phyloP scores from a whole-genome alignment of 306 rosid genomes.

The Quercus dentata region DNA sequence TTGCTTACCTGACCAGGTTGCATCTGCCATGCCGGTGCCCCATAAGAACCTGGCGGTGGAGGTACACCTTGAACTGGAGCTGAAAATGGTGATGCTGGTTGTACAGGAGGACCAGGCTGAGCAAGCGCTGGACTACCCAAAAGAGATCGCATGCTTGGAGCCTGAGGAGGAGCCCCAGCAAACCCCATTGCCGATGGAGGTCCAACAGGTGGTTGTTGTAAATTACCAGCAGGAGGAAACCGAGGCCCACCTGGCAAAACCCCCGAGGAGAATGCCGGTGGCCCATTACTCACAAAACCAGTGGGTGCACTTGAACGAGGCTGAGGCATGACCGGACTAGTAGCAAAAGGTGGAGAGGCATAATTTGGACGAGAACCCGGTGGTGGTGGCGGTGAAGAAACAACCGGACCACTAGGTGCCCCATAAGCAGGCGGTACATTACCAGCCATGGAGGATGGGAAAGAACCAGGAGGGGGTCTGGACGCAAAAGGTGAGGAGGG shows the following conservation, averaged over 20 bases:
- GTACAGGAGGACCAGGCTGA: conserved; percentile 55
- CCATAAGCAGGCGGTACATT: conserved; percentile 38
- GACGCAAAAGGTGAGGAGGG: conserved; percentile 37
- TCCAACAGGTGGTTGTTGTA: conserved; percentile 49
- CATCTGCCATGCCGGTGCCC: conserved; percentile 68
- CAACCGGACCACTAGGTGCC: conserved; percentile 40
- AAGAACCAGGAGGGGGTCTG: conserved; percentile 53
- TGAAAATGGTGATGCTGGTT: conserved; percentile 58
- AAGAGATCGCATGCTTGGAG: conserved; percentile 35
- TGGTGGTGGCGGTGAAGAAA: conserved; percentile 25
- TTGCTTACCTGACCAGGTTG: conserved; percentile 71
- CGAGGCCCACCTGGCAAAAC: conserved; percentile 52
- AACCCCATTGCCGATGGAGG: conserved; percentile 47
- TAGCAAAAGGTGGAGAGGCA: conserved; percentile 39
- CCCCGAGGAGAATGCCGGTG: conserved; percentile 52
- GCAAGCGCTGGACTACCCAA: conserved; percentile 23
- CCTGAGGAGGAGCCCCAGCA: conserved; percentile 21
- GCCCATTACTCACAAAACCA: conserved; percentile 77
- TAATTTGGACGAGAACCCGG: conserved; percentile 50
- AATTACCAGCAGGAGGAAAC: conserved; percentile 46
- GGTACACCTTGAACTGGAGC: conserved; percentile 47
- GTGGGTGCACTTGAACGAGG: conserved; percentile 36
- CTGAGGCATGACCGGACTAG: conserved; percentile 32
- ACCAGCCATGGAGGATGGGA: conserved; percentile 35
- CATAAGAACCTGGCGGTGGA: conserved; percentile 61